phyloP scores from a whole-genome alignment of 1,139 yeast species.

The Yamadazyma taylorii region DNA sequence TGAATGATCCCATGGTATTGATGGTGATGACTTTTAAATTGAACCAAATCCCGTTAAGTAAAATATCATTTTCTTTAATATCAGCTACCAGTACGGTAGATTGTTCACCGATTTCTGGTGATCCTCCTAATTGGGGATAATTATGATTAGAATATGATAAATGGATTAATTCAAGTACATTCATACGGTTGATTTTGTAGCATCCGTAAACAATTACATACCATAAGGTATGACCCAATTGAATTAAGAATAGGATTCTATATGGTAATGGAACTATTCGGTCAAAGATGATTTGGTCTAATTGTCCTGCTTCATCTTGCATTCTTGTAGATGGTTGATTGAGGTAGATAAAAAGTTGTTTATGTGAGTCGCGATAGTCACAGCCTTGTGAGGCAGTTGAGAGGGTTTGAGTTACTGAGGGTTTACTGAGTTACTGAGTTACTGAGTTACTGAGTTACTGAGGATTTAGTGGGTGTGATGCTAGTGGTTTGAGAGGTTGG shows the following conservation, averaged over 20 bases:
- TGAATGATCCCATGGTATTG: conserved; percentile 24
- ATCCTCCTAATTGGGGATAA: conserved; percentile 28
- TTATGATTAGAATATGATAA: conserved; percentile 42
- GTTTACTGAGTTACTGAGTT: no score
- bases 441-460: no score
- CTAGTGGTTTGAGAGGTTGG: no score
- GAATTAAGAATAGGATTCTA: conserved; percentile 32
- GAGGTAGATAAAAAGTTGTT: no score
- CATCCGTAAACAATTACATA: conserved; percentile 29
- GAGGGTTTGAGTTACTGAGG: no score
- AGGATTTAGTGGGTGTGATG: no score
- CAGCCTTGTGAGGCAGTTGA: no score
- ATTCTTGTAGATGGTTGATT: conserved; percentile 9
- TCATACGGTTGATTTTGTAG: conserved; percentile 24
- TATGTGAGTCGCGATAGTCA: background rate
- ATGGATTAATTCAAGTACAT: conserved; percentile 36
- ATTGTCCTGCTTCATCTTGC: conserved; percentile 11
- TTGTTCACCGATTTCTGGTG: conserved; percentile 32
- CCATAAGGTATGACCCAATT: conserved; percentile 38
- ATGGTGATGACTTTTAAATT: conserved; percentile 24
- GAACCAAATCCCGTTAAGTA: conserved; percentile 35
- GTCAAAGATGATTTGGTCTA: conserved; percentile 21
- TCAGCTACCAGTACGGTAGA: conserved; percentile 35
- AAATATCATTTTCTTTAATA: conserved; percentile 29
- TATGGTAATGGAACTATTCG: conserved; percentile 41